Evolutionary conservation across 768 basidiomycete genomes (phyloP).

Genomic region (Vararia minispora): DNA sequence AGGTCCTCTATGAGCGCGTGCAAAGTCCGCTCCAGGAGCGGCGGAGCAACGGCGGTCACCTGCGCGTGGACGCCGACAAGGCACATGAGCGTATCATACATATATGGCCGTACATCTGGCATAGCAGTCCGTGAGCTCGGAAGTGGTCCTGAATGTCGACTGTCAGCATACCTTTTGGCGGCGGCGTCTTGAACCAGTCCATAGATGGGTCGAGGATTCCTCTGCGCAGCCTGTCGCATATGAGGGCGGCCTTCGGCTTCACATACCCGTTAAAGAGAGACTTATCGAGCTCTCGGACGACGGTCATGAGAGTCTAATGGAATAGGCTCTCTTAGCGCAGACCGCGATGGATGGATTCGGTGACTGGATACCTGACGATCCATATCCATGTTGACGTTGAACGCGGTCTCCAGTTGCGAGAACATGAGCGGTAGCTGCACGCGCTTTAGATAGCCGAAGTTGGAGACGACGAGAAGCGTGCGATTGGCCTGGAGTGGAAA

Average conservation of each 20-base stretch:
- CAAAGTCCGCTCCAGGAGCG: constrained; percentile 73
- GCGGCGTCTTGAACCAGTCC: constrained; percentile 92
- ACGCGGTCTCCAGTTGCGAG: constrained; percentile 64
- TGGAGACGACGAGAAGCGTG: constrained; percentile 80
- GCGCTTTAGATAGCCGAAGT: constrained; percentile 68
- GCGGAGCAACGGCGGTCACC: constrained; percentile 69
- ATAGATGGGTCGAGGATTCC: constrained; percentile 75
- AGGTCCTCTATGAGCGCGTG: constrained; percentile 73
- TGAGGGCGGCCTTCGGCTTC: constrained; percentile 64
- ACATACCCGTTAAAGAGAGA: constrained; percentile 83
- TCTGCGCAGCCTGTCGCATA: constrained; percentile 55
- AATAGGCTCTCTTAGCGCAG: no score
- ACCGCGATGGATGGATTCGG: no score
- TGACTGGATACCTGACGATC: constrained; percentile 73
- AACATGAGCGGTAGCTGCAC: constrained; percentile 70
- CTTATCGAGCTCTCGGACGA: constrained; percentile 77
- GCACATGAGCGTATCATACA: constrained; percentile 80
- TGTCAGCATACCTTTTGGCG: constrained; percentile 65
- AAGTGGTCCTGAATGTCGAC: neutral
- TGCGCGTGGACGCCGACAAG: constrained; percentile 91
- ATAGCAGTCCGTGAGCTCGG: neutral
- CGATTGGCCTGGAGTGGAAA: constrained; percentile 89
- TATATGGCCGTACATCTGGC: constrained; percentile 87
- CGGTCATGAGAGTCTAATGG: constrained; percentile 56
- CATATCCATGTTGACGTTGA: constrained; percentile 57